Base-by-base conservation (phyloP, 2,329 filamentous ascomycete species). In the Diplodia corticola region DNA sequence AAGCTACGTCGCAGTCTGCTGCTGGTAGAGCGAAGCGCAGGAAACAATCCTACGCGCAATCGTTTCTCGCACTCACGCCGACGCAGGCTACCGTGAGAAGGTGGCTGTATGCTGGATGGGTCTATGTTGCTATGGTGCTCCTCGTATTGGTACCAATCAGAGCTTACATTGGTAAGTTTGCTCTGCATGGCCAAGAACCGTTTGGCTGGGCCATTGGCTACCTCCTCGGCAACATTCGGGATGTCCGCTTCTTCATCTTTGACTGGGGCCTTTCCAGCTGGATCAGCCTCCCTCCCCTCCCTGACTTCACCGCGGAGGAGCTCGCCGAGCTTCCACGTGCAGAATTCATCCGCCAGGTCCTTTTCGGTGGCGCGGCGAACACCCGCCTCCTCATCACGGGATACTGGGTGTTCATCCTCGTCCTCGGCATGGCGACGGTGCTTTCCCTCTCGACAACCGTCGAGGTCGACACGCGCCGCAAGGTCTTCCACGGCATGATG, bases 401-500 rank as follows among this genome's bases (percentile, higher is more conserved):
- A 3, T 97, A 97, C 81, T 98, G 90, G 83, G 70, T 89, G 0
- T 70, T 78, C 4, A 87, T 96, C 64, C 84, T 98, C 17, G 75
- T 86, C 17, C 75, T 87, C 1, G 95, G 94, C 0, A 83, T 98
- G 40, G 80, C 88, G 10, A 83, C 91, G 4, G 91, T 97, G 7
- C 86, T 84, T 49, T n/a, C 26, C 3, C 85, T 96, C 44, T 91
- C 90, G 48, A 82, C 88, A 3, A 82, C 91, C 59, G 93, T 91
- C 70, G 93, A 97, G 78, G 94, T 99, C 54, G 95, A 99, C 79
- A 99, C 95, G 1, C 87, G 95, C 59, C 88, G 95, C 60, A 99
- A 99, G 78, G 91, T 98, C 26, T 99, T 99, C 77, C 95, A 99
- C 77, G 96, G 96, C 71, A 97, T 94, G 85, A 98, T 98, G 91